These are phyloP conservation scores for Xylaria sp. DNA, from an alignment of 2,329 filamentous ascomycete genomes.

Conservation along the genomic window DNA sequence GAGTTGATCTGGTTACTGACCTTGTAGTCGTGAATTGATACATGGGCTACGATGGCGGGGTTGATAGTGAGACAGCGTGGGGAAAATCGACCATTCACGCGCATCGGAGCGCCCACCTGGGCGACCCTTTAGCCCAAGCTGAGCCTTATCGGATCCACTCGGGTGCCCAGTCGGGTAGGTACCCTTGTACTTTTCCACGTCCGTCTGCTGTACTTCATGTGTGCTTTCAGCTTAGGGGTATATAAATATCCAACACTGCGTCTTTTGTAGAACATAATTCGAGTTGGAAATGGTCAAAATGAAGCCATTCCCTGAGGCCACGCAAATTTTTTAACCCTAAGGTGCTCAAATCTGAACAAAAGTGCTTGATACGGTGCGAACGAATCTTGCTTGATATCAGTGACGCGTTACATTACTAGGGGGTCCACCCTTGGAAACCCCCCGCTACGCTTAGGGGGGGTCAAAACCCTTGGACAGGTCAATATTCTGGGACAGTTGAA, in stretches of 20 bases:
- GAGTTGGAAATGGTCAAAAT: not conserved
- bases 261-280: not conserved
- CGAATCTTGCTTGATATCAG: not conserved
- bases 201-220: not conserved
- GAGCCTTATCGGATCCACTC: conserved; percentile 17
- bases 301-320: not conserved
- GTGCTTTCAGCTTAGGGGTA: too few species aligned
- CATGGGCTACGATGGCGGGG: conserved; percentile 26
- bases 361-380: not conserved
- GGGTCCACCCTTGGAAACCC: too few species aligned
- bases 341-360: not conserved
- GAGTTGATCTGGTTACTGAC: not conserved
- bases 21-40: not conserved
- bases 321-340: too few species aligned
- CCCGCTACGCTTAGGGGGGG: too few species aligned
- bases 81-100: conserved; percentile 1
- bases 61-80: conserved; percentile 17
- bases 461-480: too few species aligned
- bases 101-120: not conserved
- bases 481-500: too few species aligned
- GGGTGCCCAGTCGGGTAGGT: not conserved
- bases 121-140: conserved; percentile 3
- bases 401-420: not conserved
- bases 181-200: not conserved
- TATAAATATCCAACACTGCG: not conserved